Conservation (phyloP, 2,329 filamentous ascomycete genomes). For the Calonectria naviculata region DNA sequence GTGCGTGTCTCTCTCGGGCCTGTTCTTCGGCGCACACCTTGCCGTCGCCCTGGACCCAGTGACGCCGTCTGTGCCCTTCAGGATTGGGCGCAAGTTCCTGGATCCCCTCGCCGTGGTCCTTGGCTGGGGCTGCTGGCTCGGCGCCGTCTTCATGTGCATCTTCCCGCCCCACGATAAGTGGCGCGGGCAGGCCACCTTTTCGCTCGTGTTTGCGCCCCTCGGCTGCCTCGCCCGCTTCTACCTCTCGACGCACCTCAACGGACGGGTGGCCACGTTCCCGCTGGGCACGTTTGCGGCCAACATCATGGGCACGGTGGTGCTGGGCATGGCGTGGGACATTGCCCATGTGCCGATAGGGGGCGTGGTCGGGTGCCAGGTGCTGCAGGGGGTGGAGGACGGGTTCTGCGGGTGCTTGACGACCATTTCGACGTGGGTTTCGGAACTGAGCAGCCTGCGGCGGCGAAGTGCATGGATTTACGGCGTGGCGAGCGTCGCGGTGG, state of each 20-base stretch:
- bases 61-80: conserved; percentile 70
- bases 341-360: conserved; percentile 73
- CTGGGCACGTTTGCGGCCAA: conserved; percentile 90
- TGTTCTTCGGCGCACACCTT: conserved; percentile 80
- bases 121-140: conserved; percentile 81
- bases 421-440: conserved; percentile 74
- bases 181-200: conserved; percentile 81
- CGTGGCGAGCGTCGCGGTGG: conserved; percentile 66
- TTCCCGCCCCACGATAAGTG: conserved; percentile 79
- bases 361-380: conserved; percentile 72
- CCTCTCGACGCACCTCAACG: conserved; percentile 77
- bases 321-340: conserved; percentile 83
- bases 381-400: conserved; percentile 75
- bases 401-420: conserved; percentile 76
- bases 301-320: conserved; percentile 77
- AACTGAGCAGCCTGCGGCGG: conserved; percentile 64
- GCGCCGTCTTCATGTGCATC: conserved; percentile 76
- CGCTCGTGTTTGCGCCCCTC: conserved; percentile 83
- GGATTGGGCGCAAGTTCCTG: conserved; percentile 66
- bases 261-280: conserved; percentile 74
- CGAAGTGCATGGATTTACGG: conserved; percentile 77
- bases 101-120: conserved; percentile 74
- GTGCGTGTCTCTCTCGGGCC: conserved; percentile 74
- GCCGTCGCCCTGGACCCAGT: conserved; percentile 70
- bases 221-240: conserved; percentile 85